These are phyloP conservation scores for Laguncularia racemosa DNA, from an alignment of 345 rosid genomes.

Conservation along the genomic window DNA sequence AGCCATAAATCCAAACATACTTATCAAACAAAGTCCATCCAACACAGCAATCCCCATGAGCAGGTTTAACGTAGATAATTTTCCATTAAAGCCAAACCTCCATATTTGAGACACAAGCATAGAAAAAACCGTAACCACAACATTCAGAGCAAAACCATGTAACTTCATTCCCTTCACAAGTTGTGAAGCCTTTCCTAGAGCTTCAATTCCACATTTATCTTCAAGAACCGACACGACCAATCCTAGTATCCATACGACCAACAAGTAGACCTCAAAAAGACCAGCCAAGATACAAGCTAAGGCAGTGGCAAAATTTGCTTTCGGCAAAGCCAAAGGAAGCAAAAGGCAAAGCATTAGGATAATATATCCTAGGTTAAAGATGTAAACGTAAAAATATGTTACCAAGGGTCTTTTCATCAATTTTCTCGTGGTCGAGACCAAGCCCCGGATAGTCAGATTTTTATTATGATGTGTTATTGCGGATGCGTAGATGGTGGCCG, in stretches of 20 bases:
- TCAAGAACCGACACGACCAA: constrained; percentile 50
- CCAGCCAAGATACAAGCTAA: constrained; percentile 7
- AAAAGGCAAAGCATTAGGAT: constrained; percentile 12
- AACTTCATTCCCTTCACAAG: constrained; percentile 37
- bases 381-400: constrained; percentile 27
- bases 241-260: constrained; percentile 41
- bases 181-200: constrained; percentile 49
- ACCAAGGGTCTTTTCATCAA: constrained; percentile 33
- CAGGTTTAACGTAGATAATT: background rate
- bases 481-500: constrained; percentile 26
- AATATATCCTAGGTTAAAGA: constrained; percentile 26
- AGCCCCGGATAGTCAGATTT: constrained; percentile 11
- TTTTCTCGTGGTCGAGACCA: constrained; percentile 17
- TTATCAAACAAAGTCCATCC: constrained; percentile 11
- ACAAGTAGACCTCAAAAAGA: constrained; percentile 24
- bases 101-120: constrained; percentile 5
- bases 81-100: constrained; percentile 5
- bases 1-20: constrained; percentile 26
- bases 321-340: constrained; percentile 11
- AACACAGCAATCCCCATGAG: constrained; percentile 21
- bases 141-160: constrained; percentile 41
- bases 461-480: constrained; percentile 23
- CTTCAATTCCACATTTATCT: constrained; percentile 38
- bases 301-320: background rate
- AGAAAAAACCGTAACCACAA: constrained; percentile 14